Percentiles rank a stretch among this genome's conserved stretches.
These are phyloP conservation scores for Uronychia binucleata DNA, from an alignment of 73 alveolate species.

Conservation along the genomic window DNA sequence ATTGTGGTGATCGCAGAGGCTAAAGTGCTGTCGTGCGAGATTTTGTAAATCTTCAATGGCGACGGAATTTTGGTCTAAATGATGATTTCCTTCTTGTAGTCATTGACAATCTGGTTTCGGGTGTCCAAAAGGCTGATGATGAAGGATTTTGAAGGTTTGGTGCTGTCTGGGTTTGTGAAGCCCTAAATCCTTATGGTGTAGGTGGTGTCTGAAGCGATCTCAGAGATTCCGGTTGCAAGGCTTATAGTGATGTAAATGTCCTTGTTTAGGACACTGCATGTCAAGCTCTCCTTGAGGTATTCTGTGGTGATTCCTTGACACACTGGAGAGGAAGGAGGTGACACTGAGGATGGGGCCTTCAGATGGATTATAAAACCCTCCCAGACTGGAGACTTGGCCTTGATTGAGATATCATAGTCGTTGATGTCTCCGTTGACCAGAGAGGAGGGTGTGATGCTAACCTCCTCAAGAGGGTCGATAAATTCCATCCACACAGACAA, in stretches of 20 bases:
- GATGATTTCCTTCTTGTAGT: background rate
- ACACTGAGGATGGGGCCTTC: background rate
- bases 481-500: background rate
- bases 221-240: background rate
- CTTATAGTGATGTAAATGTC: background rate
- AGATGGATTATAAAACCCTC: background rate
- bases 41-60: background rate
- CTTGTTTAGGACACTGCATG: background rate
- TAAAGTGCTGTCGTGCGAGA: background rate
- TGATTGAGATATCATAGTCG: background rate
- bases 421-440: conserved; percentile 18
- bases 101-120: background rate
- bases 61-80: conserved; percentile 19
- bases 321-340: conserved; percentile 5
- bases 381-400: background rate
- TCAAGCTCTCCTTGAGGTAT: background rate
- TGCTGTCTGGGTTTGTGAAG: conserved; percentile 12
- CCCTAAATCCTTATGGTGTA: background rate
- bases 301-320: conserved; percentile 8
- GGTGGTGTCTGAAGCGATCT: background rate
- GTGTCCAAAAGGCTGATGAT: background rate
- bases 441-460: background rate
- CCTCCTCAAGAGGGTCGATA: background rate
- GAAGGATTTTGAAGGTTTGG: conserved; percentile 24
- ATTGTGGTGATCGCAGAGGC: background rate